Conservation (phyloP, 2,329 filamentous ascomycete genomes). For the Colletotrichum theobromicola region DNA sequence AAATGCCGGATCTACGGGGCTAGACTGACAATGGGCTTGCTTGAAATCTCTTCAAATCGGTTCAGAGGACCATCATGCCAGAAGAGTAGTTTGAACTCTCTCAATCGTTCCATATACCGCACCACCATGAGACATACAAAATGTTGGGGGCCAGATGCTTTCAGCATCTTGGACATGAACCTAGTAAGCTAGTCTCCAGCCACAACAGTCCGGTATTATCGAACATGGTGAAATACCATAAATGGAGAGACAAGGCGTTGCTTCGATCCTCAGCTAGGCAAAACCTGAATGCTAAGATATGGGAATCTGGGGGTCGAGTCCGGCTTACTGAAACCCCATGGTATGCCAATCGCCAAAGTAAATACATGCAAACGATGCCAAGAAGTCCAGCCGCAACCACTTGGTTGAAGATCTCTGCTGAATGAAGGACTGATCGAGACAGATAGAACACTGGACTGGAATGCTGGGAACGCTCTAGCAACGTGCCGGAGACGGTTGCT, state of each 20-base stretch:
- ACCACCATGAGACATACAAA: not conserved
- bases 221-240: not conserved
- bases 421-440: not conserved
- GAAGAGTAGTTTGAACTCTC: rapidly evolving
- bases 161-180: not conserved
- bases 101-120: not conserved
- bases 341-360: not conserved
- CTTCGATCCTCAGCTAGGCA: not conserved
- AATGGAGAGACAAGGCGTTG: not conserved
- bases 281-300: not conserved
- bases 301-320: not conserved
- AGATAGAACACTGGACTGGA: rapidly evolving
- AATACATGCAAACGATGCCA: not conserved
- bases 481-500: not conserved
- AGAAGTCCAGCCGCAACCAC: not conserved
- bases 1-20: not conserved
- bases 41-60: not conserved
- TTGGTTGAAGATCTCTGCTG: not conserved
- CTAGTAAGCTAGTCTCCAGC: not conserved
- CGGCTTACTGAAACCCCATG: not conserved
- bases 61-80: not conserved
- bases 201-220: rapidly evolving
- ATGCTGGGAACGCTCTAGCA: not conserved
- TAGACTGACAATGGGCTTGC: rapidly evolving
- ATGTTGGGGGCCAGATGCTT: not conserved